Base-by-base conservation (phyloP, 2,329 filamentous ascomycete species). In the Verticillium klebahnii region DNA sequence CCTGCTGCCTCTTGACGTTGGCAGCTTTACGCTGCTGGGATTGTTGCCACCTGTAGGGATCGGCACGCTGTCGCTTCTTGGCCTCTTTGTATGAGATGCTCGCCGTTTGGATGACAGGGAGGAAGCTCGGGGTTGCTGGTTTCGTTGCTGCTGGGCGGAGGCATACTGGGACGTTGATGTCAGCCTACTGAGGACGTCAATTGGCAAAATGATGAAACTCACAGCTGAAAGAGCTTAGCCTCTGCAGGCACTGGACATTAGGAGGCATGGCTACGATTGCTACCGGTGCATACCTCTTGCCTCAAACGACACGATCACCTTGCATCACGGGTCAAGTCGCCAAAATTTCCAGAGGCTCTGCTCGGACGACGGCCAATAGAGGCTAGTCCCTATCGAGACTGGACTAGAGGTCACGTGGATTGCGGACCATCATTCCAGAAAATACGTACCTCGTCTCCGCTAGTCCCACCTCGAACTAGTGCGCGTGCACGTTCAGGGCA, bases 31-130 rank as follows among this genome's bases (percentile, higher is more conserved):
- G 89, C 73, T 93, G 91, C 70, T 90, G 86, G 36, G 91, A 88
- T 75, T 96, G 92, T 3, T 89, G 89, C 76, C 90, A 85, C 63
- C 89, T 83, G 73, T 96, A 97, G 0, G 93, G 93, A 69, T 98
- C 92, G 71, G 86, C 85, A 72, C 89, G 87, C 63, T 84, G 85
- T 65, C 85, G 82, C 63, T 85, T 83, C 73, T 87, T 87, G 77
- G 85, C 85, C 67, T 90, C 85, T 67, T 86, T 82, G 59, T 78
- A 77, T 45, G 86, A 85, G 25, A 88, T 73, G 67, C 85, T 86
- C 58, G 90, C 89, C 65, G 85, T 85, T 67, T 91, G 86, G 68
- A 85, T 77, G 72, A 88, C 72, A 69, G 86, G 82, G 69, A 89
- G 77, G 69, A 81, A 80, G 69, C 78, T 80, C 65, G 80, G 81